phyloP scores from a whole-genome alignment of 192 early-diverging fungal species.

The Dimargaris cristalligena region DNA sequence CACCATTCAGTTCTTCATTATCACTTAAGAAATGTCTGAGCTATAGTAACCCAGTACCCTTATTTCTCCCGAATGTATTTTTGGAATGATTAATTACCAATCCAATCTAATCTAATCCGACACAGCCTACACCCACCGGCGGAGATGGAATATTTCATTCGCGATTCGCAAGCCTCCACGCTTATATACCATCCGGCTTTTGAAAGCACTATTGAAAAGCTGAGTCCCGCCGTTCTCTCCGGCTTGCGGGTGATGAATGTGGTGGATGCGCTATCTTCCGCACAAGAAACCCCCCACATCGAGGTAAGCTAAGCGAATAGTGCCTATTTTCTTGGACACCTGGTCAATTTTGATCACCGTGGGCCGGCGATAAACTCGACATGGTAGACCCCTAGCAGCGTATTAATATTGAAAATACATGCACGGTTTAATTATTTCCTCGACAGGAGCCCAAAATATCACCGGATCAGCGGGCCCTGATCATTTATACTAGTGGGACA shows the following conservation, averaged over 20 bases:
- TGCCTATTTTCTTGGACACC: not conserved
- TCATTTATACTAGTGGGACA: constrained; percentile 66
- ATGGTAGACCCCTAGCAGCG: not conserved
- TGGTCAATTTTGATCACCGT: no score
- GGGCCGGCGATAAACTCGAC: not conserved
- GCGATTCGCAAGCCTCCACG: constrained; percentile 40
- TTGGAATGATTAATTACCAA: not conserved
- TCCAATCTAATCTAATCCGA: constrained; percentile 15
- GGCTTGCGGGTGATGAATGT: not conserved
- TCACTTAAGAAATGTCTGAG: not conserved
- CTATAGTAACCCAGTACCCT: not conserved
- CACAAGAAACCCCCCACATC: not conserved
- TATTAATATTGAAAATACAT: not conserved
- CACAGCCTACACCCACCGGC: constrained; percentile 50
- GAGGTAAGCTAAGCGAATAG: not conserved
- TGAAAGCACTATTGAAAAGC: not conserved
- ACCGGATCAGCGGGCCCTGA: constrained; percentile 30
- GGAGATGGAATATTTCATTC: constrained; percentile 60
- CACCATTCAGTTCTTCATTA: no score
- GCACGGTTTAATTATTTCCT: not conserved
- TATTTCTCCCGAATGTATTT: not conserved
- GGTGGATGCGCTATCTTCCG: not conserved
- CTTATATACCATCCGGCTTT: constrained; percentile 44
- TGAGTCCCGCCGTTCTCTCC: not conserved
- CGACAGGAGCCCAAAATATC: not conserved